Base-by-base conservation (phyloP, 2,329 filamentous ascomycete species). In the Claviceps sp. region DNA sequence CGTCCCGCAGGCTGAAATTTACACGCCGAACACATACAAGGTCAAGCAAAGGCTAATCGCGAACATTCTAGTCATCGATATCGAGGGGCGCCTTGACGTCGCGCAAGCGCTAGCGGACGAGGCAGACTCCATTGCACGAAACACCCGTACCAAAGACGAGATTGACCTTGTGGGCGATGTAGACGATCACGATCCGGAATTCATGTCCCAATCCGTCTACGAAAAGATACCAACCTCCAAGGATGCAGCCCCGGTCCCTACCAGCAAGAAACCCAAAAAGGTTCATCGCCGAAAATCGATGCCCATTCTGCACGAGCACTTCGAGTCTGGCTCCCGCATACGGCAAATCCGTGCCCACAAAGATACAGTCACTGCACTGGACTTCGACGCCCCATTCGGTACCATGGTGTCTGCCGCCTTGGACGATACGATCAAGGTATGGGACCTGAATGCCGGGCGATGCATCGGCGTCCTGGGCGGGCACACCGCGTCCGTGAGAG, bases 191-290 rank as follows among this genome's bases (percentile, higher is more conserved):
- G 67, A 68, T 36, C 56, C 63, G 23, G 77, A 75, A 1, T 98
- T 97, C 72, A 97, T 97, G 93, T 96, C 93, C 3, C 88, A 96
- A 66, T 96, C 90, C 13, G 88, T 98, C 59, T 98, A 97, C 66
- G 86, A 94, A 59, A 96, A 96, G 68, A 72, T 98, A 8, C 88
- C 90, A 1, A 69, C 71, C 9, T 72, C 78, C 9, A 63, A 70
- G 29, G 65, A 66, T 22, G 74, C 68, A 59, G 74, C 76, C 2
- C 72, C 77, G 29, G 29, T 4, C 9, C 29, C 9, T 11, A 34
- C 9, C 1, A 64, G 75, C 7, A 62, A 64, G 47, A 76, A 73
- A 62, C 58, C 68, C 16, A 75, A 73, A 59, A 75, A 74, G 58
- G 79, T 76, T 40, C 76, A 78, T 55, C 77, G 84, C 52, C 79